A percentile compares a stretch with the other conserved stretches of the same genome.
Conservation (phyloP, 176 grass and related monocot species). For the Raddia guianensis region DNA sequence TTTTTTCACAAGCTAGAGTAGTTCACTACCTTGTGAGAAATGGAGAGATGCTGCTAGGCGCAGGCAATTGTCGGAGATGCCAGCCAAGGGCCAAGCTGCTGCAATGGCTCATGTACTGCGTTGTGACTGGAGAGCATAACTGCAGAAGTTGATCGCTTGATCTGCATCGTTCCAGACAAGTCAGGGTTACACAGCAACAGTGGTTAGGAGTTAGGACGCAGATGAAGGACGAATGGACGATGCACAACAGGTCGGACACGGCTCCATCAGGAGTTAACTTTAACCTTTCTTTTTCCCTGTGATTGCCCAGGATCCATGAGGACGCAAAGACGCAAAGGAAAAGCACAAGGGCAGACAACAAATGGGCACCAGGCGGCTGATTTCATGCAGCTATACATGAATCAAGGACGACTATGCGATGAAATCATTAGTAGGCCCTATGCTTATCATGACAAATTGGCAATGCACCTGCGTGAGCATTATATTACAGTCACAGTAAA, state of each 20-base stretch:
- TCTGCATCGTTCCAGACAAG: background rate
- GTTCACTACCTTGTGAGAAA: too few relatives aligned
- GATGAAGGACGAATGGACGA: background rate
- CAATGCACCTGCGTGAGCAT: constrained; percentile 36
- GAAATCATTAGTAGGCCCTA: constrained; percentile 75
- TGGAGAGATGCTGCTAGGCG: too few relatives aligned
- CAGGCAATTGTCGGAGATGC: background rate
- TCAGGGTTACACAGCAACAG: constrained; percentile 14
- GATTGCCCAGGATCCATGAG: constrained; percentile 11
- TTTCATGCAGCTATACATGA: constrained; percentile 34
- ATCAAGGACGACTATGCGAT: constrained; percentile 47
- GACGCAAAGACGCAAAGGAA: background rate
- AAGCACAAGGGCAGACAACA: constrained; percentile 8
- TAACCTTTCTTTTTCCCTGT: background rate
- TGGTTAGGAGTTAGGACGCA: constrained; percentile 31
- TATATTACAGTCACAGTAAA: constrained; percentile 11
- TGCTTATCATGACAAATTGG: constrained; percentile 28
- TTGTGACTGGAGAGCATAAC: background rate
- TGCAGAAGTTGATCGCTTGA: too few relatives aligned
- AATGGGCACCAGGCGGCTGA: constrained; percentile 6
- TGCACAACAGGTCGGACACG: constrained; percentile 21
- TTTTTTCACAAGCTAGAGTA: too few relatives aligned
- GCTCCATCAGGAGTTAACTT: constrained; percentile 13
- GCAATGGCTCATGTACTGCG: background rate
- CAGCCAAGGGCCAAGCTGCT: too few relatives aligned